phyloP scores from a whole-genome alignment of 1,284 basidiomycete species.

The Tylopilus orsonianus region DNA sequence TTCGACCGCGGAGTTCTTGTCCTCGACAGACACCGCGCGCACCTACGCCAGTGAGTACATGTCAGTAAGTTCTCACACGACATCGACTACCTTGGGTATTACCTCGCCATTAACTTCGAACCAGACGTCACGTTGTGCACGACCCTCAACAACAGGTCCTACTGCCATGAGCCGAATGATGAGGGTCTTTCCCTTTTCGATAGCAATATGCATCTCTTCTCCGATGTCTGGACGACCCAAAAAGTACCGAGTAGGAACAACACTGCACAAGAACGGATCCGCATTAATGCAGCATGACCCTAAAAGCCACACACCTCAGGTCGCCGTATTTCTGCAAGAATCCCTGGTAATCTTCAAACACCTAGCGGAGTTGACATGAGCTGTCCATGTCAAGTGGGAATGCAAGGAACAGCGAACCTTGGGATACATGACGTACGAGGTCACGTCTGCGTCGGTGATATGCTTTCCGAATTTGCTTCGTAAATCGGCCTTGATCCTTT shows the following conservation, averaged over 20 bases:
- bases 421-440: conserved; percentile 95
- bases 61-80: conserved; percentile 15
- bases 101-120: conserved; percentile 98
- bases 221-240: conserved; percentile 87
- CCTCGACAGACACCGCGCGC: conserved; percentile 91
- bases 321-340: conserved; percentile 97
- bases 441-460: conserved; percentile 91
- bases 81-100: conserved; percentile 18
- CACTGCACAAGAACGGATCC: conserved; percentile 44
- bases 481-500: conserved; percentile 92
- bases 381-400: conserved; percentile 7
- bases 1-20: conserved; percentile 95
- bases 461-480: conserved; percentile 93
- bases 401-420: conserved; percentile 52
- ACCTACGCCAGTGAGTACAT: conserved; percentile 45
- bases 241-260: conserved; percentile 97
- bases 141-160: conserved; percentile 88
- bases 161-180: conserved; percentile 96
- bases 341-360: conserved; percentile 96
- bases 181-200: conserved; percentile 96
- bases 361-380: conserved; percentile 45
- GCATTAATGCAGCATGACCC: conserved; percentile 17
- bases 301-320: conserved; percentile 60
- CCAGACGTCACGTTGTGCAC: conserved; percentile 95
- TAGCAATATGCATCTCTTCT: conserved; percentile 96